phyloP scores from a whole-genome alignment of 768 basidiomycete genomes.

The Russula sp. region DNA sequence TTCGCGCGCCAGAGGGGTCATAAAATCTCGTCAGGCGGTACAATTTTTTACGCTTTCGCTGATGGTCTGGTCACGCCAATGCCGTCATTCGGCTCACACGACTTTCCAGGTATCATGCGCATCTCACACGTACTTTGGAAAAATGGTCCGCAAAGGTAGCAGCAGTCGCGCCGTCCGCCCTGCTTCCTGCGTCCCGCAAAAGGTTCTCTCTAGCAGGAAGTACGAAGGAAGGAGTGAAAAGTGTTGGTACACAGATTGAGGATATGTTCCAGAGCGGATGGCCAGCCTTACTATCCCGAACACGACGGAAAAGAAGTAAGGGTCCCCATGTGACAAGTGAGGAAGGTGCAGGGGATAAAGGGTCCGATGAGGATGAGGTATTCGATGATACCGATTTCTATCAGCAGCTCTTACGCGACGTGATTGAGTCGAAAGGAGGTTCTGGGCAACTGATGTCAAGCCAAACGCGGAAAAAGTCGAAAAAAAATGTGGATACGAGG shows the following conservation, averaged over 20 bases:
- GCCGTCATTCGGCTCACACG: constrained; percentile 19
- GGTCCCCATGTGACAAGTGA: constrained; percentile 40
- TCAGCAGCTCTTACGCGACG: constrained; percentile 84
- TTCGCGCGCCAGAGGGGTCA: not conserved
- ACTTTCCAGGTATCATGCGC: constrained; percentile 55
- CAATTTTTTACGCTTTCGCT: constrained; percentile 34
- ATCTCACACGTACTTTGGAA: constrained; percentile 70
- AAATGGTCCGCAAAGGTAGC: constrained; percentile 98
- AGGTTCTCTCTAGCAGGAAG: constrained; percentile 49
- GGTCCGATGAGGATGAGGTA: constrained; percentile 41
- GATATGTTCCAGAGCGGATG: constrained; percentile 57
- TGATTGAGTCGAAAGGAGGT: constrained; percentile 68
- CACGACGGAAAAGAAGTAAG: constrained; percentile 55
- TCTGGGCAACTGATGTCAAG: constrained; percentile 43
- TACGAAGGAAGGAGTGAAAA: constrained; percentile 51
- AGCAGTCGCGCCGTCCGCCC: constrained; percentile 78
- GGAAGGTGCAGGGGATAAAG: constrained; percentile 39
- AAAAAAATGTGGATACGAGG: constrained; percentile 79
- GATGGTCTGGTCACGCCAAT: not conserved
- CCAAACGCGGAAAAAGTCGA: constrained; percentile 68
- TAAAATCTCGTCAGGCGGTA: constrained; percentile 2
- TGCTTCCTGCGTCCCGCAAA: constrained; percentile 66
- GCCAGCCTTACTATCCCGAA: constrained; percentile 60
- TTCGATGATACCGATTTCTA: constrained; percentile 95
- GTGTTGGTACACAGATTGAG: constrained; percentile 73